Base-by-base conservation (phyloP, 2,329 filamentous ascomycete genomes). In the Apiospora arundinis region DNA sequence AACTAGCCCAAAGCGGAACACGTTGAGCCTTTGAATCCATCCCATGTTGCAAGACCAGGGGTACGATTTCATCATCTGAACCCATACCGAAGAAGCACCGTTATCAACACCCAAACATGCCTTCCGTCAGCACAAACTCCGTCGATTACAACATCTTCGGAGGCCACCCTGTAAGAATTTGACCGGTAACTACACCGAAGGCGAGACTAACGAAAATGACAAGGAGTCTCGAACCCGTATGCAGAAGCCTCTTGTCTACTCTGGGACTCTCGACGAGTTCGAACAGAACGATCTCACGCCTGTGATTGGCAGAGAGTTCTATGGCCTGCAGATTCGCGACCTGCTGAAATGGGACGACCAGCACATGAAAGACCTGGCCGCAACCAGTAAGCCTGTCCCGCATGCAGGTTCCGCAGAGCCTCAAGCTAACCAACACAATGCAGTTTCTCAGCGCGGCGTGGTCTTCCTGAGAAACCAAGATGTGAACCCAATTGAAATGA, bases 401-500 rank as follows among this genome's bases (percentile, higher is more conserved):
- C 40, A 45, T 4, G n/a, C 40, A 45, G 65, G 18, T 63, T 63
- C 48, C 52, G 32, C 40, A 67, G 72, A 37, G 70, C 18, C 67
- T 63, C 56, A 40, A 37, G 56, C 56, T 63, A 32, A 63, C 56
- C 40, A 32, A 63, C 18, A 52, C 1, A 45, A 21, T 16, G 25
- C 65, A 78, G 82, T 88, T 75, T 86, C 85, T 1, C 79, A 86
- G 70, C 78, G 85, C 21, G 85, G 85, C 25, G 86, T 88, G 2
- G 83, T 87, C 4, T 86, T 88, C 76, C 81, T 88, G 69, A 83
- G 85, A 14, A 78, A 84, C 67, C 86, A 88, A 73, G 82, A 86
- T 74, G 79, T 85, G 37, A 83, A 80, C 4, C 82, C 83, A 25
- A 79, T 79, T 18, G 81, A 85, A 75, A 84, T 86, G 80, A 84